Evolutionary conservation across 1,284 basidiomycete genomes (phyloP), one percentile per base, ranked within the genome.

Genomic region (Puccinia novopanici): DNA sequence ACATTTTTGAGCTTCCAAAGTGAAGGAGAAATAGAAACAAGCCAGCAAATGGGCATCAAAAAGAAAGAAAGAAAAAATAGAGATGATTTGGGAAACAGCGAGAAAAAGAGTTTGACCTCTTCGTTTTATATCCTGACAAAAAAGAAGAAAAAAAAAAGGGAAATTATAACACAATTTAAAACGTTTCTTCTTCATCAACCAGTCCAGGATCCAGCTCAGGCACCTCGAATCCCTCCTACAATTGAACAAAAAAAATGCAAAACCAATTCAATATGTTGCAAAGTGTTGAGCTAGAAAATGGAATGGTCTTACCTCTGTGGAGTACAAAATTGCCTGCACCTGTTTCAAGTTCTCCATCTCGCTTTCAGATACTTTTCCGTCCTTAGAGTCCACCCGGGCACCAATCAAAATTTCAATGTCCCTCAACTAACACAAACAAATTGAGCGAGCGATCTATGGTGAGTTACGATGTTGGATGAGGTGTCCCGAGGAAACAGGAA

Each of bases 241-340:
- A 45, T 8, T 71, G 54, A 0, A 75, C 42, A 4, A 12, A 52
- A 4, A 52, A 4, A 34, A 13, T 10, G 45, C 24, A 54, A 72
- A 48, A 45, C 8, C 45, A 45, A 8, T 34, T 72, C 17, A 72
- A 30, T 52, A 52, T n/a, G 24, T 34, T 34, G 24, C 37, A 22
- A 27, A 48, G 17, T 34, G 15, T 40, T 45, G 27, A 19, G 37
- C 55, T 13, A 5, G 13, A 5, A 42, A 24, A 75, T n/a, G 17
- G 24, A 65, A 37, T n/a, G n/a, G 52, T 6, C 89, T 75, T 82
- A 93, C 94, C 90, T 97, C 95, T 17, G 96, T 98, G 27, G 92
- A 92, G 86, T 99, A 99, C 54, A 99, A 87, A 82, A 98, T 95
- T 85, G 92, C 91, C 87, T 98, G 95, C 82, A 99, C 94, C 84